phyloP scores from a whole-genome alignment of 306 rosid genomes.

The Ammopiptanthus mongolicus region DNA sequence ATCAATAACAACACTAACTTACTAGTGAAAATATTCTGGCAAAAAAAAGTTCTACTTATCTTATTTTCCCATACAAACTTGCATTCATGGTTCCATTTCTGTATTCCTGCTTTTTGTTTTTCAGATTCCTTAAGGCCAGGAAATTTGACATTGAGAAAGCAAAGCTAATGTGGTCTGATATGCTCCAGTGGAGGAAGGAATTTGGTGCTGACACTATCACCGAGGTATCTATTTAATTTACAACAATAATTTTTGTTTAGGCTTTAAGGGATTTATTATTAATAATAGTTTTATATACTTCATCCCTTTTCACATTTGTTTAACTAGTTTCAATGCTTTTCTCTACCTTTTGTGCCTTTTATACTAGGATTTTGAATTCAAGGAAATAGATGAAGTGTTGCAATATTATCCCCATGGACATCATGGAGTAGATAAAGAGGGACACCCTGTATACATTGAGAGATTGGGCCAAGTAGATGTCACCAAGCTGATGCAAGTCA shows the following conservation, averaged over 20 bases:
- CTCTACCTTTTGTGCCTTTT: neutral
- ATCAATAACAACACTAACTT: neutral
- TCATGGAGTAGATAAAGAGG: constrained; percentile 92
- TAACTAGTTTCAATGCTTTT: neutral
- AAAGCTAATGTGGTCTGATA: constrained; percentile 93
- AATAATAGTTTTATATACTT: neutral
- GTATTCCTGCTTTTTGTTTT: neutral
- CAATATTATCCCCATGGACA: constrained; percentile 85
- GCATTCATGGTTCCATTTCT: neutral
- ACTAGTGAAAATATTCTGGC: neutral
- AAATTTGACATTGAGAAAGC: constrained; percentile 77
- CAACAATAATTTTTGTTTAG: neutral
- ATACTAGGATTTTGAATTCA: constrained; percentile 70
- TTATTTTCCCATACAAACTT: neutral
- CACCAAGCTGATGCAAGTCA: constrained; percentile 75
- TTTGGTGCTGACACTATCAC: constrained; percentile 67
- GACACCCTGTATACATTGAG: constrained; percentile 85
- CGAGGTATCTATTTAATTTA: constrained; percentile 47
- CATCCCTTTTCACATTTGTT: neutral
- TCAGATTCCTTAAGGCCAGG: constrained; percentile 84
- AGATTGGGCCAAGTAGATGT: constrained; percentile 72
- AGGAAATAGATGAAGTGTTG: constrained; percentile 66
- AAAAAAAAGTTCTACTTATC: neutral
- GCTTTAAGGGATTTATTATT: neutral
- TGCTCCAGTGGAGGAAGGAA: constrained; percentile 87